phyloP scores from a whole-genome alignment of 768 basidiomycete genomes.

The Butyriboletus loyo region DNA sequence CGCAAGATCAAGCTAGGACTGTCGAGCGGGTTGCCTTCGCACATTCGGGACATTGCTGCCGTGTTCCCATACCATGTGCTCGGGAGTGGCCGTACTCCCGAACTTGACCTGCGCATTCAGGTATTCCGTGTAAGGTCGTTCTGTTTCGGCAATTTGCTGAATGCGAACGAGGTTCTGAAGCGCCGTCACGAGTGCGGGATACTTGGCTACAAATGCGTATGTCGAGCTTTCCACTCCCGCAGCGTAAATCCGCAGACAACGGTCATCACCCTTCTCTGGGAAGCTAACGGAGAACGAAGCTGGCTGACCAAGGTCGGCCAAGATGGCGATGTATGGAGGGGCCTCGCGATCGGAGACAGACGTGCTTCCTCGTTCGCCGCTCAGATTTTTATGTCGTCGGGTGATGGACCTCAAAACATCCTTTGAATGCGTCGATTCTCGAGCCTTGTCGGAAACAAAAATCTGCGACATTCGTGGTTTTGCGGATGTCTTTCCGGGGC shows the following conservation, averaged over 20 bases:
- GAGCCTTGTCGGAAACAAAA: slow-evolving; percentile 20
- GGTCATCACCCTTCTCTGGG: neutral
- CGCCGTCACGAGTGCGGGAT: neutral
- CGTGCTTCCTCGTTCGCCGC: neutral
- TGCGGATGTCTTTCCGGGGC: neutral
- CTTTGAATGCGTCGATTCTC: neutral
- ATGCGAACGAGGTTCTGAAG: slow-evolving; percentile 2
- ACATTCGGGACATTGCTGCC: neutral
- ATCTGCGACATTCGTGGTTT: slow-evolving; percentile 21
- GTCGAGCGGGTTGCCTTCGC: too few relatives aligned
- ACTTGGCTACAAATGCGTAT: slow-evolving; percentile 6
- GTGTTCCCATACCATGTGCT: slow-evolving; percentile 11
- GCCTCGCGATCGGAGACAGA: neutral
- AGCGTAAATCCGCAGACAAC: slow-evolving; percentile 15
- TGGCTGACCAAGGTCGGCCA: slow-evolving; percentile 10
- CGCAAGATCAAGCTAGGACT: neutral
- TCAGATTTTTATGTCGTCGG: neutral
- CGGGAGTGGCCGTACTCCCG: too few relatives aligned
- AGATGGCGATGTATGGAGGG: slow-evolving; percentile 15
- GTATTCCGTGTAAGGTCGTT: neutral
- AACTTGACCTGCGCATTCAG: slow-evolving; percentile 1
- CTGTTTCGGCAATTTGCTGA: neutral
- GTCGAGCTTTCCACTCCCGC: neutral
- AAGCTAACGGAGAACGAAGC: slow-evolving; percentile 2
- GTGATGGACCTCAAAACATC: neutral